Conservation (phyloP, 352 stramenopile genomes). For the Globisporangium sylvaticum region DNA sequence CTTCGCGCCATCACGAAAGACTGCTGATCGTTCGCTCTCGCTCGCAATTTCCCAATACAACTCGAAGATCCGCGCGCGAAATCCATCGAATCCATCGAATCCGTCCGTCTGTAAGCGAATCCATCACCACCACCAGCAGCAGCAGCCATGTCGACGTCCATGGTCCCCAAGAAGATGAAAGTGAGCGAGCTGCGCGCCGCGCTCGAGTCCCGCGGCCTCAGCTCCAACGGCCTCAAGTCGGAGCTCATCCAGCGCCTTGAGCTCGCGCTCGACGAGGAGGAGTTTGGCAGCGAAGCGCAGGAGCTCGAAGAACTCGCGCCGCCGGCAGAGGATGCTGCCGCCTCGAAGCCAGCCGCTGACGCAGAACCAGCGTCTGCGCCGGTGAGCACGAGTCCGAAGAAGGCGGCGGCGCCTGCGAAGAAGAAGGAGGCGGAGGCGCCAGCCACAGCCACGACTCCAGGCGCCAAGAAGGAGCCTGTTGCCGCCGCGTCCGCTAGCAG, state of each 20-base stretch:
- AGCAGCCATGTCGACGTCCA: slow-evolving; percentile 43
- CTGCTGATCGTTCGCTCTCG: not conserved
- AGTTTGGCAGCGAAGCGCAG: slow-evolving; percentile 79
- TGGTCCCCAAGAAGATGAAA: slow-evolving; percentile 91
- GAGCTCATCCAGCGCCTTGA: slow-evolving; percentile 88
- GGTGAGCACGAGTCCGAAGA: slow-evolving; percentile 23
- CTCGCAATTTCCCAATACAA: not conserved
- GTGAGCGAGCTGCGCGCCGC: slow-evolving; percentile 85
- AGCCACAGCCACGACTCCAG: slow-evolving; percentile 3
- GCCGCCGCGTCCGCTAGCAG: not conserved
- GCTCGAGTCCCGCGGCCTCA: slow-evolving; percentile 75
- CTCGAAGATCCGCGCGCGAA: slow-evolving; percentile 3
- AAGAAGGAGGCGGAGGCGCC: slow-evolving; percentile 17
- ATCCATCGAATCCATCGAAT: not conserved
- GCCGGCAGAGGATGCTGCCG: slow-evolving; percentile 19
- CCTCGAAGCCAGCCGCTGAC: slow-evolving; percentile 14
- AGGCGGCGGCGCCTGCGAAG: slow-evolving; percentile 19
- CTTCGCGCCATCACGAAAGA: not conserved
- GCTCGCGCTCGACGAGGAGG: slow-evolving; percentile 83
- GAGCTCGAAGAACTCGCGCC: slow-evolving; percentile 61
- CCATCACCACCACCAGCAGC: not conserved
- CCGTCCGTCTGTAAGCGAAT: not conserved
- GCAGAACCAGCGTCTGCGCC: not conserved
- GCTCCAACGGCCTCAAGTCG: slow-evolving; percentile 84
- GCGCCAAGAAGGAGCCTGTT: slow-evolving; percentile 23